Percentiles rank a stretch among this genome's conserved stretches.
Evolutionary conservation across 805 yeast genomes (phyloP).

Genomic region (Starmerella floricola): DNA sequence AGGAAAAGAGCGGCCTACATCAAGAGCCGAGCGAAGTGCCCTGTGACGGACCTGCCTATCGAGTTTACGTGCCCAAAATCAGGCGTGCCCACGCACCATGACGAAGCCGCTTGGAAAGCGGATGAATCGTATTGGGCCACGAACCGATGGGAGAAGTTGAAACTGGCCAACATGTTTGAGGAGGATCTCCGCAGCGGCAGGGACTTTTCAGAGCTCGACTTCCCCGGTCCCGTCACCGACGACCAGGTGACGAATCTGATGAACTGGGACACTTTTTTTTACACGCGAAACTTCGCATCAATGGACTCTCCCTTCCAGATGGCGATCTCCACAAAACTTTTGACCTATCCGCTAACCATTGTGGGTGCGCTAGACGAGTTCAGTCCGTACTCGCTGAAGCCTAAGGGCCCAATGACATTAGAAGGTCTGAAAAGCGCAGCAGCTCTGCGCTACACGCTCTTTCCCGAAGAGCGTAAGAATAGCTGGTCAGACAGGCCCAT

Average conservation of each 20-base stretch:
- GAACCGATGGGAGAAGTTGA: slow-evolving; percentile 58
- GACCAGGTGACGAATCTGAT: slow-evolving; percentile 65
- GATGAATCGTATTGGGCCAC: slow-evolving; percentile 61
- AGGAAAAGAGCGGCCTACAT: slow-evolving; percentile 87
- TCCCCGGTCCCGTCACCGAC: slow-evolving; percentile 66
- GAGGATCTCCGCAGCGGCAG: slow-evolving; percentile 92
- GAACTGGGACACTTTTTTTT: slow-evolving; percentile 87
- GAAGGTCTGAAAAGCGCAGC: slow-evolving; percentile 92
- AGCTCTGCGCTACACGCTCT: slow-evolving; percentile 80
- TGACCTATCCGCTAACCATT: slow-evolving; percentile 84
- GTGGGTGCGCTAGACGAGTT: slow-evolving; percentile 71
- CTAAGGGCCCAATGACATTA: slow-evolving; percentile 75
- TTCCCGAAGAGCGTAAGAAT: slow-evolving; percentile 51
- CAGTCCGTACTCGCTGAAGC: slow-evolving; percentile 71
- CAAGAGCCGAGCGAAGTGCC: slow-evolving; percentile 77
- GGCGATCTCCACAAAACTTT: slow-evolving; percentile 89
- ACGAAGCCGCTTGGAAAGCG: slow-evolving; percentile 74
- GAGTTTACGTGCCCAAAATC: slow-evolving; percentile 81
- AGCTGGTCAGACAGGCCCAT: slow-evolving; percentile 73
- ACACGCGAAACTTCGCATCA: slow-evolving; percentile 82
- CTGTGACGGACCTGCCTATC: slow-evolving; percentile 71
- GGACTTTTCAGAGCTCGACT: slow-evolving; percentile 88
- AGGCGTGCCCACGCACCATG: slow-evolving; percentile 94
- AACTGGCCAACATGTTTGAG: slow-evolving; percentile 82
- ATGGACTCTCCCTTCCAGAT: slow-evolving; percentile 95